These are phyloP conservation scores for Pichia sp. DNA, from an alignment of 1,139 yeast species.

Conservation along the genomic window DNA sequence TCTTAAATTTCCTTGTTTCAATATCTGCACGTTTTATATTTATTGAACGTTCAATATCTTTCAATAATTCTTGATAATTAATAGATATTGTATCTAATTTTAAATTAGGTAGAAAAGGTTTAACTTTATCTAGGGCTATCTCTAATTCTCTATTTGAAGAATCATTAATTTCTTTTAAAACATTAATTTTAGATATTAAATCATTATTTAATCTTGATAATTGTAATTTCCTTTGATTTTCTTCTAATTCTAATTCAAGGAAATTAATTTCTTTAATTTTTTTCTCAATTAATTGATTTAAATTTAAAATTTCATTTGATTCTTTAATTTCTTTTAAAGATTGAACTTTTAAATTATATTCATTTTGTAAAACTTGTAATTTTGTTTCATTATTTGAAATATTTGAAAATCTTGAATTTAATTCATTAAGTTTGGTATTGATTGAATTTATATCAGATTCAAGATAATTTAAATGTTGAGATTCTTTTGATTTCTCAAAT, in stretches of 20 bases:
- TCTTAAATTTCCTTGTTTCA: conserved; percentile 4
- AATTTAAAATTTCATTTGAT: conserved; percentile 32
- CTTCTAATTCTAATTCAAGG: conserved; percentile 34
- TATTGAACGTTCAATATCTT: conserved; percentile 1
- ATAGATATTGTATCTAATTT: background rate
- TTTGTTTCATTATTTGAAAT: conserved; percentile 36
- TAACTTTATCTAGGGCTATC: conserved; percentile 1
- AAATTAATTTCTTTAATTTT: background rate
- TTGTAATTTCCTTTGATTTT: conserved; percentile 42
- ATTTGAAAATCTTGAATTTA: conserved; percentile 33
- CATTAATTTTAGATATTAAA: conserved; percentile 41
- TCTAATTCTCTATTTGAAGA: conserved; percentile 9
- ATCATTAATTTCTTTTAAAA: conserved; percentile 34
- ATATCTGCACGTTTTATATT: conserved; percentile 4
- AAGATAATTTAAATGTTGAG: conserved; percentile 38
- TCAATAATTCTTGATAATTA: background rate
- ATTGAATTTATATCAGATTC: no score
- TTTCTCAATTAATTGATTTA: conserved; percentile 24
- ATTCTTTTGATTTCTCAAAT: conserved; percentile 35
- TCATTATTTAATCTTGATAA: conserved; percentile 54
- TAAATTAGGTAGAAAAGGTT: background rate
- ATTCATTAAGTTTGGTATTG: conserved; percentile 30
- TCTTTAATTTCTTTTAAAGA: conserved; percentile 29
- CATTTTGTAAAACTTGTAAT: conserved; percentile 29
- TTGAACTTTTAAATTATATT: conserved; percentile 32